Base-by-base conservation (phyloP, 2,329 filamentous ascomycete species). In the Calonectria honghensis region DNA sequence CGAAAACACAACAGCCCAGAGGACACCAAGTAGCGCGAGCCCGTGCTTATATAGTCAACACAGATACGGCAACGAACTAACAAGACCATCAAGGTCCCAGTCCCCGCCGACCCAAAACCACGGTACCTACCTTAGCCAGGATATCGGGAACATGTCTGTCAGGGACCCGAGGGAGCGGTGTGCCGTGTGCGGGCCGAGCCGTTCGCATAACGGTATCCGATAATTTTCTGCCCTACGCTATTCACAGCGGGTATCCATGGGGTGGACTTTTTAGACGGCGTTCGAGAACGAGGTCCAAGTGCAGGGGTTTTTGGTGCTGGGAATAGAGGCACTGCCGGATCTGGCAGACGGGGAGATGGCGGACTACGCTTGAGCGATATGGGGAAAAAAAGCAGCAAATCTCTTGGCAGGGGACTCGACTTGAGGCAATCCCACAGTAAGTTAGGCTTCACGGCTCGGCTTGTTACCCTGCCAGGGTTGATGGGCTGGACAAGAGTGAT, bases 1-100 rank as follows among this genome's bases (percentile, higher is more conserved):
- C 41, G 1, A 9, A 18, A 45, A n/a, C 6, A 45, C 41, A 45
- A n/a, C 41, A 7, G 18, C 39, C 39, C 37, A 16, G 13, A 14
- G 37, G 37, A 39, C 37, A 39, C 39, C 39, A n/a, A 20, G n/a
- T 63, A 35, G 39, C 27, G 37, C 27, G 20, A 32, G 61, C 39
- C 29, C 41, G 7, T 31, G 27, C 41, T 24, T 32, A 31, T 2
- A 35, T 32, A 18, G 20, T 20, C 20, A 39, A 65, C 29, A 32
- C 27, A 65, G 9, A 35, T 41, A 50, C 39, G 9, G 13, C 13
- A 20, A n/a, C 57, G 18, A 20, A 41, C 70, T 63, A 29, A 57
- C 54, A 54, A 24, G 57, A 54, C 59, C 57, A 73, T 73, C 71
- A 73, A 51, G 71, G 71, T 73, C 57, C n/a, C 31, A 57, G 48